Evolutionary conservation across 805 yeast species (phyloP).

Genomic region (Lipomyces orientalis): DNA sequence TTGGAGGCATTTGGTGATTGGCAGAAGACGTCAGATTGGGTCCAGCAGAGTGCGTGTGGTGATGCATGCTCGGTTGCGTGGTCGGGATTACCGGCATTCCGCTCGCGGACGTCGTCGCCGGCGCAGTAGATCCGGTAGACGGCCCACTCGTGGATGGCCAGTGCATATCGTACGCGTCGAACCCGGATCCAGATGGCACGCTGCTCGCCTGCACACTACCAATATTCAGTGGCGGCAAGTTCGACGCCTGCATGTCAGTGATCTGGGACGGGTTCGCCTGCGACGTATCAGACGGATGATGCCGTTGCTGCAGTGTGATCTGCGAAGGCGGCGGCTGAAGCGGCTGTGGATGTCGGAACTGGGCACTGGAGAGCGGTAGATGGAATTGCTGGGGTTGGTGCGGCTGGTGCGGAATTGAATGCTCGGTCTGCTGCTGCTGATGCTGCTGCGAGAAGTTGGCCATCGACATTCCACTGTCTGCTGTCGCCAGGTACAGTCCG

Average conservation of each 20-base stretch:
- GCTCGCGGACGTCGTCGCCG: slow-evolving; percentile 12
- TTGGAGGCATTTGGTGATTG: not conserved
- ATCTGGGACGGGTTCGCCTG: not conserved
- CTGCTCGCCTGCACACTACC: not conserved
- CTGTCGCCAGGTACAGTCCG: not conserved
- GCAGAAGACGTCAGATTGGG: slow-evolving; percentile 8
- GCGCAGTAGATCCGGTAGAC: not conserved
- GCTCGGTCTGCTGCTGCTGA: slow-evolving; percentile 20
- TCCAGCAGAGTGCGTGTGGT: slow-evolving; percentile 3
- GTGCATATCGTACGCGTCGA: slow-evolving; percentile 9
- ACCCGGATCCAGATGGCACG: not conserved
- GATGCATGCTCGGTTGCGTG: slow-evolving; percentile 39
- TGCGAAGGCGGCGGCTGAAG: slow-evolving; percentile 19
- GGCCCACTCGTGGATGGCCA: not conserved
- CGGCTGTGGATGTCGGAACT: slow-evolving; percentile 14
- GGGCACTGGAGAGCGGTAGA: not conserved
- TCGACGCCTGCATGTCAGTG: slow-evolving; percentile 4
- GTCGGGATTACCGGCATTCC: slow-evolving; percentile 33
- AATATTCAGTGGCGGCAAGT: slow-evolving; percentile 1
- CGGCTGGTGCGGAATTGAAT: slow-evolving; percentile 14
- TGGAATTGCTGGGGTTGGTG: slow-evolving; percentile 24
- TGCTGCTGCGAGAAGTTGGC: slow-evolving; percentile 5
- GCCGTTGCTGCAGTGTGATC: slow-evolving; percentile 2
- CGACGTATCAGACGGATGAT: not conserved
- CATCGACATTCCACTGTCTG: not conserved